Base-by-base conservation (phyloP, 352 stramenopile species). In the Pythium rhizo-oryzae region DNA sequence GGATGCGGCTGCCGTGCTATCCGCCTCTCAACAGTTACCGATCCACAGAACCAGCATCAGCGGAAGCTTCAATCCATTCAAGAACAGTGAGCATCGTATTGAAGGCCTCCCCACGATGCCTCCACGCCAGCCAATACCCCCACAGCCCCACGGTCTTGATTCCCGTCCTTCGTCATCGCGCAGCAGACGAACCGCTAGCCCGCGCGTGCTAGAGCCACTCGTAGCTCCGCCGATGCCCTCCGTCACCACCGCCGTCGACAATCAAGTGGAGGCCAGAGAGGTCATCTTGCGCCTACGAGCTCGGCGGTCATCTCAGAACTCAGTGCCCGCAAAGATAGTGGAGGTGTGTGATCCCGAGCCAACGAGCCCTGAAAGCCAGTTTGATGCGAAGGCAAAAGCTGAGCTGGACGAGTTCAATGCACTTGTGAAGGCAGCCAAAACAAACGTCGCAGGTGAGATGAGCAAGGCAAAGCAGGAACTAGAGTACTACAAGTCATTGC, bases 361-460 rank as follows among this genome's bases (percentile, higher is more conserved):
- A 18, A 59, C 21, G 23, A 65, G n/a, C 53, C 65, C 49, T 1
- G 63, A 39, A 57, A 81, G 37, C 11, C 63, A 51, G n/a, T 18
- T 61, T 5, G 69, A 75, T 21, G 58, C 57, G n/a, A 71, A 61
- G n/a, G 70, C 72, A 5, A 87, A 78, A 65, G 71, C 75, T 0
- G 80, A 88, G 25, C 74, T 90, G 12, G 84, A 83, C 4, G 39
- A 77, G 24, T 92, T 92, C 64, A 79, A 90, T 61, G 52, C 56
- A 11, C 62, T 92, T n/a, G 74, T 92, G 7, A 66, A 64, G 19
- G 54, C 74, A n/a, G 80, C 76, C 5, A 88, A 79, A 47, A 62
- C 71, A 43, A 60, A 56, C n/a, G 76, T 84, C 5, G 68, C 61
- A 19, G 65, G 69, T 8, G 74, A 85, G 21, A 69, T 70, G 37